Evolutionary conservation across 495 filamentous ascomycete genomes (phyloP).

Genomic region (Achaetomiella virescens): DNA sequence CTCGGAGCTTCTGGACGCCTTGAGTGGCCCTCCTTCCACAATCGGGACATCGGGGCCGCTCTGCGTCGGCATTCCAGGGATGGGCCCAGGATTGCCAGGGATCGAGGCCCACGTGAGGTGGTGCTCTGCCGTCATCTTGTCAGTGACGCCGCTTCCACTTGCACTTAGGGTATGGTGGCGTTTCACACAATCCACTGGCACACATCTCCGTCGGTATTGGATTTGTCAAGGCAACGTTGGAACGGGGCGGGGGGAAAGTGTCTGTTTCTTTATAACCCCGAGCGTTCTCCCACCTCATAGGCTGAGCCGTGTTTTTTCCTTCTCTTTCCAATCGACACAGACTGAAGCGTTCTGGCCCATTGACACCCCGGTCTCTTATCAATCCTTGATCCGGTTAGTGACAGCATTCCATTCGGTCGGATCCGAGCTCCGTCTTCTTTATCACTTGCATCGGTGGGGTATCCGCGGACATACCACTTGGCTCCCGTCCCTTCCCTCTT

Average conservation of each 20-base stretch:
- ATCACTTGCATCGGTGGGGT: background rate
- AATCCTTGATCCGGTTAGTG: background rate
- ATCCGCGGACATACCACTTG: background rate
- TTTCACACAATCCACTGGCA: slow-evolving; percentile 7
- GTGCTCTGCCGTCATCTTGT: slow-evolving; percentile 13
- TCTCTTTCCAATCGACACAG: background rate
- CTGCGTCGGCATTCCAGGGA: slow-evolving; percentile 13
- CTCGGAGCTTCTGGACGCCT: background rate
- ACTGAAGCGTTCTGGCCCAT: background rate
- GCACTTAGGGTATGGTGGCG: slow-evolving; percentile 61
- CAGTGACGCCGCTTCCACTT: slow-evolving; percentile 44
- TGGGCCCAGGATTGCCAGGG: slow-evolving; percentile 2
- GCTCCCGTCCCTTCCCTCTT: background rate
- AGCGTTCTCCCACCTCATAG: background rate
- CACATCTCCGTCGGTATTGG: background rate
- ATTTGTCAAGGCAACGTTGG: too few species aligned
- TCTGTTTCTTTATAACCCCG: slow-evolving; percentile 1
- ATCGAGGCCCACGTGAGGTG: slow-evolving; percentile 18
- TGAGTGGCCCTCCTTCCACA: background rate
- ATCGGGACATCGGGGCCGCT: slow-evolving; percentile 3
- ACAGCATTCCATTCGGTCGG: background rate
- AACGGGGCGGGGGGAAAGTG: background rate
- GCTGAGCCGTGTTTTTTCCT: background rate
- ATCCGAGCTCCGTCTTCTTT: too few species aligned
- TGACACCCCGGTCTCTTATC: background rate